Conservation (phyloP, 1,284 basidiomycete species). For the Ceratobasidium sp. region DNA sequence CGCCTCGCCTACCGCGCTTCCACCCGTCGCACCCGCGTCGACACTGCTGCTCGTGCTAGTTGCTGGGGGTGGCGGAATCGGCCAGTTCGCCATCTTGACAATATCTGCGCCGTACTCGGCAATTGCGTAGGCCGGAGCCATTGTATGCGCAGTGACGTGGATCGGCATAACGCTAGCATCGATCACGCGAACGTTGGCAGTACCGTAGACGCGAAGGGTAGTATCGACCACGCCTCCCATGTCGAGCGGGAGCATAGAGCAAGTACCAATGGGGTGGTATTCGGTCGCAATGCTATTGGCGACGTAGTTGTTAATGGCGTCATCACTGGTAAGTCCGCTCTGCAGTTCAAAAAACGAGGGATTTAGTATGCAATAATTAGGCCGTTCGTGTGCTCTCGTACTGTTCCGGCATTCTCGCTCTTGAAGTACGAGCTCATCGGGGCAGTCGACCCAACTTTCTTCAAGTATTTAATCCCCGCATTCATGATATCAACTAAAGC, state of each 20-base stretch:
- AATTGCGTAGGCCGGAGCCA: conserved; percentile 57
- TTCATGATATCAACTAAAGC: conserved; percentile 24
- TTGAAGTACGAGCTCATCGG: conserved; percentile 44
- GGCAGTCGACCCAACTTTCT: conserved; percentile 24
- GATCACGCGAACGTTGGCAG: conserved; percentile 51
- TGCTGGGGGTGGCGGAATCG: conserved; percentile 8
- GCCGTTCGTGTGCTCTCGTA: neutral
- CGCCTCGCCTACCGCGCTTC: neutral
- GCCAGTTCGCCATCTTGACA: conserved; percentile 43
- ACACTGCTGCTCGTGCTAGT: conserved; percentile 17
- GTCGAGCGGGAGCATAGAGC: conserved; percentile 72
- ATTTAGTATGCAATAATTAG: neutral
- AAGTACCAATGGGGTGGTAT: conserved; percentile 72
- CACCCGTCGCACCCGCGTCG: conserved; percentile 3
- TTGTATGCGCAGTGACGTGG: conserved; percentile 57
- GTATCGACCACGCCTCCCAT: conserved; percentile 76
- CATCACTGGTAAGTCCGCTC: conserved; percentile 38
- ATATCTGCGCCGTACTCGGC: conserved; percentile 53
- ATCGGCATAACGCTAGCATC: conserved; percentile 55
- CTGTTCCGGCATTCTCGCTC: conserved; percentile 24
- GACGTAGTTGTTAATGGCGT: conserved; percentile 33
- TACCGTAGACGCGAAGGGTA: conserved; percentile 73
- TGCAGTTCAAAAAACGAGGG: neutral
- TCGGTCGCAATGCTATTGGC: conserved; percentile 46
- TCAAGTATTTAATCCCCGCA: conserved; percentile 38